Percentiles rank a stretch among this genome's conserved stretches.
These are phyloP conservation scores for Russula griseocarnosa DNA, from an alignment of 768 basidiomycete genomes.

Conservation along the genomic window DNA sequence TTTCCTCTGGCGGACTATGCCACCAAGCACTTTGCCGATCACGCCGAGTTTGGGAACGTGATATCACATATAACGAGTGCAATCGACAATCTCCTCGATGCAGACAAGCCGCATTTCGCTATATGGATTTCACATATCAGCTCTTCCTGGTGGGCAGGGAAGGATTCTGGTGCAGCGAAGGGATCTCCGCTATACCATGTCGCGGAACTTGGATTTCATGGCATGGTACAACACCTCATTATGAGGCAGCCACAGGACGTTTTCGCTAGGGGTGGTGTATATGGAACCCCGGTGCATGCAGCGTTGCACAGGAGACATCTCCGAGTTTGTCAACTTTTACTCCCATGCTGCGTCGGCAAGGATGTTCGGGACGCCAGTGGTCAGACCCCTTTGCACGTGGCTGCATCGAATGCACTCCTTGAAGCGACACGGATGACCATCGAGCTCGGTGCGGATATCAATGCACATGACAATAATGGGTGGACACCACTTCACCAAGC, in stretches of 20 bases:
- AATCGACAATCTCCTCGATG: neutral
- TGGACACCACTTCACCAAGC: neutral
- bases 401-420: neutral
- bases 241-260: neutral
- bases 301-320: neutral
- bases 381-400: neutral
- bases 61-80: neutral
- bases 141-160: neutral
- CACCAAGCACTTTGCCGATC: conserved; percentile 1
- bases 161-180: neutral
- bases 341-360: neutral
- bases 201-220: neutral
- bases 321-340: neutral
- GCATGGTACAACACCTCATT: neutral
- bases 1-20: conserved; percentile 2
- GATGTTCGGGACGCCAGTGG: neutral
- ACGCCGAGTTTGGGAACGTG: neutral
- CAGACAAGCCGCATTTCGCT: neutral
- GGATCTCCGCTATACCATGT: neutral
- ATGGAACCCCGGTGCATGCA: neutral
- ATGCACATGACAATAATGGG: neutral
- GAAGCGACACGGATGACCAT: neutral
- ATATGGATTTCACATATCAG: conserved; percentile 3
- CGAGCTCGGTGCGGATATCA: neutral
- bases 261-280: neutral